Evolutionary conservation across 768 basidiomycete species (phyloP), one percentile per base, ranked within the genome.

Genomic region (Kockovaella imperatae): DNA sequence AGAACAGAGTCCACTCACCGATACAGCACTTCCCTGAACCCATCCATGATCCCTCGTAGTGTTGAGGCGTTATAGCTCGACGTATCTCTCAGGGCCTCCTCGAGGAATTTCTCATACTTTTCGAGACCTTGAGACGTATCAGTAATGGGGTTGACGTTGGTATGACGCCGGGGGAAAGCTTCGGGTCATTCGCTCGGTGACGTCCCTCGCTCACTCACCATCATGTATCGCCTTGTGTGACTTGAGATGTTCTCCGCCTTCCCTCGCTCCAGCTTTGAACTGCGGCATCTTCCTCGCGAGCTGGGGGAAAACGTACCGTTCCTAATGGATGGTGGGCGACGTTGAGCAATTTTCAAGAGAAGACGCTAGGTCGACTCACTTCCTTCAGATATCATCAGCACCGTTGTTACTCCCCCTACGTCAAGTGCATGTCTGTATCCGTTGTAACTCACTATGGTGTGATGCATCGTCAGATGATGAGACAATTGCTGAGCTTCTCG

Each of bases 231-330:
- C 40, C 39, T 68, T 62, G 46, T 73, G 72, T 25, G 57, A 61
- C 31, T 70, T 63, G 3, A 70, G 55, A 47, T 73, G 72, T 38
- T 67, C 68, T 5, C 70, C 70, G 10, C 60, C 60, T 20, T 71
- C 69, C 18, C 70, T 54, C 8, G 59, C 55, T 11, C 64, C 70
- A 6, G 52, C 54, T 29, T 62, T 60, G 58, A 73, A 73, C 45
- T 71, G 69, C 1, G 72, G 72, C 72, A 73, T 70, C 40, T 66
- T 62, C 56, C 59, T 59, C 7, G 62, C 65, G 23, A 73, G 50
- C 0, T 71, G 50, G 1, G 70, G 72, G 54, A 73, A 73, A 49
- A 73, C 69, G 51, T 71, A 61, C 35, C 57, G 57, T 55, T 73
- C 72, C 56, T 69, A 35, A 31, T 18, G 23, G 10, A 42, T 25